phyloP scores from a whole-genome alignment of 805 yeast genomes.

The Pichia membranifaciens region DNA sequence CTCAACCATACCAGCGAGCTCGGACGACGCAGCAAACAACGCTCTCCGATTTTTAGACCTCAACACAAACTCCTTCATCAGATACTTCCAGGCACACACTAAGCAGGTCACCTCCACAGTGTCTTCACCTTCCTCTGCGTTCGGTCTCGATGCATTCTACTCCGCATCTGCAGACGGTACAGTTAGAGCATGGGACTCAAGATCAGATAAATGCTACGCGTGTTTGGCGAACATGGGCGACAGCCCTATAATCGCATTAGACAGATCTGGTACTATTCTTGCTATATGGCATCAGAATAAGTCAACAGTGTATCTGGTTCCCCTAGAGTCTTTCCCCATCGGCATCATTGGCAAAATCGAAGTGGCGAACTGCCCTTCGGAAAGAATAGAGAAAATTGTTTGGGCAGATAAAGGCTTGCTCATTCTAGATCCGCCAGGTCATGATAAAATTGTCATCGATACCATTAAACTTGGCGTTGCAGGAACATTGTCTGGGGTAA shows the following conservation, averaged over 20 bases:
- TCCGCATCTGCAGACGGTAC: conserved; percentile 65
- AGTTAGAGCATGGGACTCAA: conserved; percentile 81
- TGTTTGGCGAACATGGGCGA: conserved; percentile 4
- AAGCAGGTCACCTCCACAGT: conserved; percentile 64
- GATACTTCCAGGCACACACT: conserved; percentile 86
- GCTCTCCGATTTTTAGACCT: conserved; percentile 71
- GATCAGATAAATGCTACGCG: conserved; percentile 41
- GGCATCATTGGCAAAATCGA: conserved; percentile 17
- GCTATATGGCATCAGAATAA: conserved; percentile 47
- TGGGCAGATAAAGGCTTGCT: conserved; percentile 57
- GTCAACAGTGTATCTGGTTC: conserved; percentile 16
- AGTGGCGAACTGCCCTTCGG: conserved; percentile 33
- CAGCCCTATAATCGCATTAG: conserved; percentile 53
- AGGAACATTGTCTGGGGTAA: conserved; percentile 40
- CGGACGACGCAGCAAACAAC: conserved; percentile 43
- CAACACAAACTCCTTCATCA: conserved; percentile 68
- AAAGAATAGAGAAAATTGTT: conserved; percentile 23
- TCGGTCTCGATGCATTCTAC: conserved; percentile 36
- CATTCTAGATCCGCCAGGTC: conserved; percentile 48
- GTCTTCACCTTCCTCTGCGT: conserved; percentile 62
- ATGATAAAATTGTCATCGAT: conserved; percentile 46
- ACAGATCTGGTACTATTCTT: conserved; percentile 79
- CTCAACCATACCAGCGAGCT: conserved; percentile 49
- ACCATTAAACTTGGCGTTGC: conserved; percentile 18
- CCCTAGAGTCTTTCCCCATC: conserved; percentile 18